Percentiles rank a stretch among this genome's conserved stretches.
Conservation (phyloP, 805 yeast species). For the Spathaspora girioi region DNA sequence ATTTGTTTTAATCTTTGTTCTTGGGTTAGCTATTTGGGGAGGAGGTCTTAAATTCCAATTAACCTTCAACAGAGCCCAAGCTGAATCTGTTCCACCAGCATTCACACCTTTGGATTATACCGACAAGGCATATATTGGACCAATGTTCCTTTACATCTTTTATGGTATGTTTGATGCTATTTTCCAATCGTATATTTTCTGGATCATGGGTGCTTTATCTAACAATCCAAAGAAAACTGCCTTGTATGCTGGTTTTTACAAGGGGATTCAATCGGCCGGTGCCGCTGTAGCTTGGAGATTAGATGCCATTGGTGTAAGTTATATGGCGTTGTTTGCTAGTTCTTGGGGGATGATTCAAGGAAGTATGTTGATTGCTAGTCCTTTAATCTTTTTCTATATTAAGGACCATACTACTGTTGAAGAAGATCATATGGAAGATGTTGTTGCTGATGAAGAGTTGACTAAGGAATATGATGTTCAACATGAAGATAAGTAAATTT, state of each 20-base stretch:
- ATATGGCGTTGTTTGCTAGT: slow-evolving; percentile 41
- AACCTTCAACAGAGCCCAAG: slow-evolving; percentile 36
- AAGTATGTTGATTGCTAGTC: slow-evolving; percentile 46
- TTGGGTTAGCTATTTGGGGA: slow-evolving; percentile 53
- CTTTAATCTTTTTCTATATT: slow-evolving; percentile 41
- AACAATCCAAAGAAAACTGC: slow-evolving; percentile 55
- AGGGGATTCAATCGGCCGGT: slow-evolving; percentile 63
- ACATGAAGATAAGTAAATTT: slow-evolving; percentile 6
- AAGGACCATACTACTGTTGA: slow-evolving; percentile 40
- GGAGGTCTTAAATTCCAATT: slow-evolving; percentile 52
- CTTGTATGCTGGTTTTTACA: slow-evolving; percentile 58
- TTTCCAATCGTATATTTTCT: slow-evolving; percentile 55
- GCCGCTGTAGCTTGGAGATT: slow-evolving; percentile 59
- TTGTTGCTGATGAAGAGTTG: slow-evolving; percentile 22
- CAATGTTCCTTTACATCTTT: slow-evolving; percentile 59
- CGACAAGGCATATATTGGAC: slow-evolving; percentile 49
- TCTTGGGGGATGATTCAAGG: slow-evolving; percentile 52
- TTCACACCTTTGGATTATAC: slow-evolving; percentile 42
- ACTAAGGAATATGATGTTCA: slow-evolving; percentile 15
- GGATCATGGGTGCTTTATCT: slow-evolving; percentile 57
- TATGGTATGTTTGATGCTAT: slow-evolving; percentile 60
- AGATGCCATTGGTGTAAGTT: slow-evolving; percentile 40
- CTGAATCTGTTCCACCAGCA: slow-evolving; percentile 12
- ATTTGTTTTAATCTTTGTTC: slow-evolving; percentile 33
- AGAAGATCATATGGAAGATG: slow-evolving; percentile 25